Evolutionary conservation across 2,329 filamentous ascomycete species (phyloP).

Genomic region (Arthrocladium fulminans): DNA sequence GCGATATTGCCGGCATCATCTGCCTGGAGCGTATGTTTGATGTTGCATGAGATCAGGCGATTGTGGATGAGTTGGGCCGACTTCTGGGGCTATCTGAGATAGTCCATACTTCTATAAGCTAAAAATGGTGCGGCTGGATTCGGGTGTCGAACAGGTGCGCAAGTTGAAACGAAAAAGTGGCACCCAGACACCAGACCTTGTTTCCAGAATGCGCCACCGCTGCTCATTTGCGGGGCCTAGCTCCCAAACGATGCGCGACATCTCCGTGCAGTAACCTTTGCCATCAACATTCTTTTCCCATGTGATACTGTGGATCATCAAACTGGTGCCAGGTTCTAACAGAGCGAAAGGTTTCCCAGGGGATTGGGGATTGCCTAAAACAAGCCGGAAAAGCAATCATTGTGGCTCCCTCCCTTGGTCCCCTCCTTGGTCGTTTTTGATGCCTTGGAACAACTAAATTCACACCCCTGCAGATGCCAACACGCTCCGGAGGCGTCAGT

Average conservation of each 20-base stretch:
- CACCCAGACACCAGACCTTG: background rate
- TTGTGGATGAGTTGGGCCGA: background rate
- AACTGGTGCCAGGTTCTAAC: background rate
- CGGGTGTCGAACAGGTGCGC: background rate
- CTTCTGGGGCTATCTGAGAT: background rate
- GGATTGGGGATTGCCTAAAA: background rate
- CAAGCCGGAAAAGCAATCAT: background rate
- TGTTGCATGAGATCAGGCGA: too few relatives aligned
- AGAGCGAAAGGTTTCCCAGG: too few relatives aligned
- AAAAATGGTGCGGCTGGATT: background rate
- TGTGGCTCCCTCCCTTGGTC: too few relatives aligned
- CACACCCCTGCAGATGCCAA: background rate
- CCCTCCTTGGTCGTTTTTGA: background rate
- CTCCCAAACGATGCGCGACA: background rate
- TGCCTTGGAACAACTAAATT: background rate
- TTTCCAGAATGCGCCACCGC: conserved; percentile 4
- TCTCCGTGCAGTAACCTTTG: background rate
- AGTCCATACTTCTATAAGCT: background rate
- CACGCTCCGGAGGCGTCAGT: background rate
- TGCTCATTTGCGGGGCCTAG: conserved; percentile 5
- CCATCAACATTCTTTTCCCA: too few relatives aligned
- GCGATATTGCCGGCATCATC: too few relatives aligned
- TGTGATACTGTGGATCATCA: too few relatives aligned
- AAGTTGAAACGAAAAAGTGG: background rate
- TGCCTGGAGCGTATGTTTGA: too few relatives aligned